Base-by-base conservation (phyloP, 129 eudicot species). In the Helichrysum umbraculigerum region DNA sequence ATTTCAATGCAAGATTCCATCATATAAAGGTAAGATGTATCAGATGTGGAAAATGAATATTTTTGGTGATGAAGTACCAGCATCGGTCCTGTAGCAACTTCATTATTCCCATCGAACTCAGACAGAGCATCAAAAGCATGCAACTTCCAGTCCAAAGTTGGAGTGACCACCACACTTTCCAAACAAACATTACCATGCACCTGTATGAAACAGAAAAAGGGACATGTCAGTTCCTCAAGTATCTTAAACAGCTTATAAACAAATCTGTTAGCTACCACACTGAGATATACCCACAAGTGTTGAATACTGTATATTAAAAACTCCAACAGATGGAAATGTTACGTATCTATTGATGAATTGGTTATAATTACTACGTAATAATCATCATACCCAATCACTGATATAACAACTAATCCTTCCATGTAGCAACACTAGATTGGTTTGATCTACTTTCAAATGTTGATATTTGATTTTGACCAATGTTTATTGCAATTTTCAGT, bases 101-200 rank as follows among this genome's bases (percentile, higher is more conserved):
- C 97, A 83, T 84, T 93, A 79, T 72, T 87, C 75, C 93, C 96
- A 78, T 89, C 97, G 78, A 87, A 91, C 80, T 94, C 98, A 7
- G 98, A 91, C 17, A 94, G 86, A 85, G 91, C 96, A 81, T 94
- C 98, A 87, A 94, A 94, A 33, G 97, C 98, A 83, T 94, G 98
- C 83, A 94, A 79, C 76, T 94, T 94, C 98, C 98, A 94, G 83
- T 91, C 98, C 84, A 94, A 78, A 58, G 98, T 87, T 85, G 86
- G 93, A 64, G 98, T 94, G 66, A 94, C 98, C 69, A 94, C 98
- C 74, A 94, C 97, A 84, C 97, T 94, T 79, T 90, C 93, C 90
- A 94, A 70, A 77, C 98, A 94, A 83, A 94, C 97, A 86, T 94
- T 94, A 78, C 90, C 97, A 81, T 94, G 98, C 51, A 94, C 93